Evolutionary conservation across 106 monocot genomes (phyloP).

Genomic region (Dioscorea dumetorum): DNA sequence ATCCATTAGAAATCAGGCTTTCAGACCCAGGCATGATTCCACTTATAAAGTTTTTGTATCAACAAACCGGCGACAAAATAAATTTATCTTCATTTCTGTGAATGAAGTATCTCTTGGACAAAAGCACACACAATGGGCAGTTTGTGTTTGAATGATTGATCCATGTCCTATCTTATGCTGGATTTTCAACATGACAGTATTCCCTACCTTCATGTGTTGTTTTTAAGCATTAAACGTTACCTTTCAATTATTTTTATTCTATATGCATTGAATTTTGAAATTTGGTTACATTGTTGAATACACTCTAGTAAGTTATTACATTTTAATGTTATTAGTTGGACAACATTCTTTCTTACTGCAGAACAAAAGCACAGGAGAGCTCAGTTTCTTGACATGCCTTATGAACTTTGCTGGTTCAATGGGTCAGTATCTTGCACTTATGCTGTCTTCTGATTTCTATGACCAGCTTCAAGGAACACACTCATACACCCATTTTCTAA

Average conservation of each 20-base stretch:
- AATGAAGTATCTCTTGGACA: too few relatives aligned
- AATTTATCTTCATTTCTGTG: too few relatives aligned
- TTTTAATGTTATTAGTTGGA: background rate
- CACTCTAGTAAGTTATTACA: too few relatives aligned
- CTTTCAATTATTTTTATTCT: background rate
- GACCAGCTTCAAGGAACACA: background rate
- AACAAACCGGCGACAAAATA: too few relatives aligned
- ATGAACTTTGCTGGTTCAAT: slow-evolving; percentile 84
- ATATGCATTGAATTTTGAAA: background rate
- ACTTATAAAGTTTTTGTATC: too few relatives aligned
- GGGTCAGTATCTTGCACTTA: slow-evolving; percentile 28
- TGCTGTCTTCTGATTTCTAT: slow-evolving; percentile 2
- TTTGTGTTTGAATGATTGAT: too few relatives aligned
- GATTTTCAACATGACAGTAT: too few relatives aligned
- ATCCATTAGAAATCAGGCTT: too few relatives aligned
- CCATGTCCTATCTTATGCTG: too few relatives aligned
- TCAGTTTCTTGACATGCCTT: slow-evolving; percentile 83
- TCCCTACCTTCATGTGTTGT: background rate
- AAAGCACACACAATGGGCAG: too few relatives aligned
- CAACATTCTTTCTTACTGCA: slow-evolving; percentile 11
- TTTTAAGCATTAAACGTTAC: background rate
- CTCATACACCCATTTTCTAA: background rate
- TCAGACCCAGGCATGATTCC: too few relatives aligned
- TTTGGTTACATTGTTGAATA: too few relatives aligned
- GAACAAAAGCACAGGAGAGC: slow-evolving; percentile 92